Evolutionary conservation across 495 filamentous ascomycete species (phyloP), one percentile per base, ranked within the genome.

Genomic region (Chaetomium tenue): DNA sequence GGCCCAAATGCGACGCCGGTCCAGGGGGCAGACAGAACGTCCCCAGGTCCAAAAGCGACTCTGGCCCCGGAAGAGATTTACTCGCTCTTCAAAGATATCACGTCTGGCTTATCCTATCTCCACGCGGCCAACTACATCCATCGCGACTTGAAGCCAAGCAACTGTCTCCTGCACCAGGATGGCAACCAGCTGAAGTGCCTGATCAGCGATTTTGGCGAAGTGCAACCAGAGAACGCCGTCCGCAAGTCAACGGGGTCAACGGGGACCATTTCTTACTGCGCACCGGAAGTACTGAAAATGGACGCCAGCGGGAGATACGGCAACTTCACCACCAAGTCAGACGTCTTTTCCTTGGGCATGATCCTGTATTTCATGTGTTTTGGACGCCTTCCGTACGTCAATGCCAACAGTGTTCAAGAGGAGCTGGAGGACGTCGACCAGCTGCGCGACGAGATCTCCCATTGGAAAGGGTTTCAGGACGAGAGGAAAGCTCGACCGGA

Each of bases 341-440:
- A 98, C 72, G 89, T 98, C 13, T 98, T 98, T 76, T 96, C 92
- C 4, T 75, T 98, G 0, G 94, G 94, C 40, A 96, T 98, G 94
- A 97, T 98, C 51, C 84, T 98, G 5, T 95, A 98, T 75, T 98
- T 98, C 68, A 86, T 98, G 77, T 98, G 95, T 72, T 98, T 98
- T 73, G 91, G 90, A 0, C 83, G 90, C 9, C 84, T 98, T 3
- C 94, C 94, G 2, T 98, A 98, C 71, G 78, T 69, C 26, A 88
- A 87, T 70, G 93, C 92, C 39, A 92, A 97, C 68, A 77, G 87
- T 23, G 81, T 96, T 44, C 84, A 96, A 64, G 94, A 98, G 75
- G 95, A 98, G 68, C 84, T 90, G 53, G 95, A 98, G 71, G 93
- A 98, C 64, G 81, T 97, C n/a, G 92, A 97, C 65, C 79, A 85